These are phyloP conservation scores for Trametes sp. DNA, from an alignment of 1,284 basidiomycete species.

Conservation along the genomic window DNA sequence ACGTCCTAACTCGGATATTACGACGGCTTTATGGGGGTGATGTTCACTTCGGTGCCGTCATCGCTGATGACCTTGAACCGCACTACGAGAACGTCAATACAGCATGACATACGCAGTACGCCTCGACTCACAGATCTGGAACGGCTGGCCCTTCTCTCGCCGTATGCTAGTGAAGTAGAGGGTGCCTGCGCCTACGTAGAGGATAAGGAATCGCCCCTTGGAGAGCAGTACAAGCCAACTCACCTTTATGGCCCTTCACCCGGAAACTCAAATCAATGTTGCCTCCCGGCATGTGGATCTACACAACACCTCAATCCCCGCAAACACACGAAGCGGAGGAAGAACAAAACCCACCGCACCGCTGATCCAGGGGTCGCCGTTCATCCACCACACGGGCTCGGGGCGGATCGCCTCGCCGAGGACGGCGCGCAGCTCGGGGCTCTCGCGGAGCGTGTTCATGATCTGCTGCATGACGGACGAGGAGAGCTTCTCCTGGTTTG, in stretches of 20 bases:
- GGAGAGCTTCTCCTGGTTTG: constrained; percentile 81
- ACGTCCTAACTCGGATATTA: constrained; percentile 1
- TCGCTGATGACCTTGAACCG: constrained; percentile 77
- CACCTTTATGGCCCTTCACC: constrained; percentile 74
- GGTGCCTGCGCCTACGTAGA: constrained; percentile 65
- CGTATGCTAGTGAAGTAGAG: constrained; percentile 84
- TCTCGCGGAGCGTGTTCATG: constrained; percentile 62
- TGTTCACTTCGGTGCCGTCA: constrained; percentile 59
- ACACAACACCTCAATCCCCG: constrained; percentile 5
- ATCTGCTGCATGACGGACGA: constrained; percentile 77
- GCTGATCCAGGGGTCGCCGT: constrained; percentile 75
- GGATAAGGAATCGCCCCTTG: constrained; percentile 2
- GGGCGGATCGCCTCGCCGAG: constrained; percentile 75
- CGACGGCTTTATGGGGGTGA: constrained; percentile 32
- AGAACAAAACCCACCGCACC: constrained; percentile 60
- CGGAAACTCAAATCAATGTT: constrained; percentile 80
- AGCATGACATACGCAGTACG: constrained; percentile 27
- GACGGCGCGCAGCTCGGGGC: constrained; percentile 54
- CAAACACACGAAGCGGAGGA: not conserved
- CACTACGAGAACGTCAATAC: constrained; percentile 48
- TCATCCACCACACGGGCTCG: constrained; percentile 79
- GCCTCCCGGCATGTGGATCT: constrained; percentile 79
- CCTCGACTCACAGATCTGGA: constrained; percentile 66
- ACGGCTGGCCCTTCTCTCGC: constrained; percentile 75
- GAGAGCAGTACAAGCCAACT: constrained; percentile 21